A percentile compares a stretch with the other conserved stretches of the same genome.
These are phyloP conservation scores for Penicillium cosmopolitanum DNA, from an alignment of 495 filamentous ascomycete species.

Conservation along the genomic window DNA sequence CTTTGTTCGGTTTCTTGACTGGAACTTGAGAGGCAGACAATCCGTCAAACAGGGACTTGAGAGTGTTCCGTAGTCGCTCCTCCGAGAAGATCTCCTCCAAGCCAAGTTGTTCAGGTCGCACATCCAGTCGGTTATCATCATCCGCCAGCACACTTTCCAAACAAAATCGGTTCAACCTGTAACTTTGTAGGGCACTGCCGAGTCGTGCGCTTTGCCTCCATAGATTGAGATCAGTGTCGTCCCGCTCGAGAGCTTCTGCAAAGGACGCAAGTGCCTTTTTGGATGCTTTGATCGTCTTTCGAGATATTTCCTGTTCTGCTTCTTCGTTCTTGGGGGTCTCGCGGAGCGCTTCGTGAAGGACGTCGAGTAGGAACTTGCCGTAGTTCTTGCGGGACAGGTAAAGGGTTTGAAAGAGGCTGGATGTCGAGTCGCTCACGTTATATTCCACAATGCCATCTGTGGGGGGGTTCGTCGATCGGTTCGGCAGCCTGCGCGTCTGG, in stretches of 20 bases:
- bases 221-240: slow-evolving; percentile 91
- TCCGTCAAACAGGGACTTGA: slow-evolving; percentile 71
- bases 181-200: slow-evolving; percentile 72
- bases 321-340: slow-evolving; percentile 34
- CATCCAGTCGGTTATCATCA: slow-evolving; percentile 72
- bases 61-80: slow-evolving; percentile 71
- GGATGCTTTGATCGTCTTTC: slow-evolving; percentile 28
- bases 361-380: slow-evolving; percentile 85
- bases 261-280: slow-evolving; percentile 61
- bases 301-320: slow-evolving; percentile 40
- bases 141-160: slow-evolving; percentile 88
- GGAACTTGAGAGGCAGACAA: slow-evolving; percentile 67
- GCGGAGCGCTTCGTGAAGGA: slow-evolving; percentile 53
- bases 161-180: slow-evolving; percentile 80
- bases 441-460: slow-evolving; percentile 46
- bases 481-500: slow-evolving; percentile 60
- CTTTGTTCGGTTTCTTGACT: slow-evolving; percentile 65
- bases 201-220: slow-evolving; percentile 87
- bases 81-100: slow-evolving; percentile 85
- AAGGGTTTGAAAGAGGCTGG: slow-evolving; percentile 83
- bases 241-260: slow-evolving; percentile 77
- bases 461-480: slow-evolving; percentile 42
- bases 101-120: slow-evolving; percentile 73
- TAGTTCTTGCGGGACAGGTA: slow-evolving; percentile 95
- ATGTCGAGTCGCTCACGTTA: slow-evolving; percentile 63